A percentile compares a stretch with the other conserved stretches of the same genome.
phyloP scores from a whole-genome alignment of 1,284 basidiomycete genomes.

The Fomitopsis betulina region DNA sequence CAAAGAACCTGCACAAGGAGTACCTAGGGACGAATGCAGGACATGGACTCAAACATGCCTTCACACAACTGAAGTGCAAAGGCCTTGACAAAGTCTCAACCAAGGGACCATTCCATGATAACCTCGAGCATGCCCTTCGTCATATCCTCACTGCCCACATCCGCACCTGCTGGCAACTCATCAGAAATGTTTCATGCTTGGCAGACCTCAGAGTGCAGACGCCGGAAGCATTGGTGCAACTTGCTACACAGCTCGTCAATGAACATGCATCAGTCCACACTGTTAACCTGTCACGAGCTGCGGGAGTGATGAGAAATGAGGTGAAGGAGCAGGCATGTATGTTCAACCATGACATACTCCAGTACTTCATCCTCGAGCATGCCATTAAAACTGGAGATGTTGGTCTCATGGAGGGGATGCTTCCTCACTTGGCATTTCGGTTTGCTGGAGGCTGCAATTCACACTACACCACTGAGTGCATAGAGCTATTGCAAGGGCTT shows the following conservation, averaged over 20 bases:
- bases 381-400: constrained; percentile 34
- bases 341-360: constrained; percentile 31
- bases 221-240: not conserved
- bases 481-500: constrained; percentile 33
- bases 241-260: not conserved
- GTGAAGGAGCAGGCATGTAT: constrained; percentile 20
- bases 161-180: not conserved
- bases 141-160: constrained; percentile 14
- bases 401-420: constrained; percentile 29
- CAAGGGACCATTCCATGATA: constrained; percentile 15
- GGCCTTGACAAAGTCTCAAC: constrained; percentile 10
- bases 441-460: constrained; percentile 19
- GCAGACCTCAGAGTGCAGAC: not conserved
- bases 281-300: too few species aligned
- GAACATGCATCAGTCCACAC: not conserved
- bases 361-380: constrained; percentile 29
- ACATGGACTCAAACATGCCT: constrained; percentile 12
- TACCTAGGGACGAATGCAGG: constrained; percentile 15
- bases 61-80: constrained; percentile 12
- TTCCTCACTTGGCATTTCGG: constrained; percentile 26
- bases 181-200: not conserved
- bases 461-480: constrained; percentile 4
- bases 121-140: constrained; percentile 13
- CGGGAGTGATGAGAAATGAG: constrained; percentile 5
- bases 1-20: constrained; percentile 17